phyloP scores from a whole-genome alignment of 805 yeast genomes.

The Brettanomyces sp. region DNA sequence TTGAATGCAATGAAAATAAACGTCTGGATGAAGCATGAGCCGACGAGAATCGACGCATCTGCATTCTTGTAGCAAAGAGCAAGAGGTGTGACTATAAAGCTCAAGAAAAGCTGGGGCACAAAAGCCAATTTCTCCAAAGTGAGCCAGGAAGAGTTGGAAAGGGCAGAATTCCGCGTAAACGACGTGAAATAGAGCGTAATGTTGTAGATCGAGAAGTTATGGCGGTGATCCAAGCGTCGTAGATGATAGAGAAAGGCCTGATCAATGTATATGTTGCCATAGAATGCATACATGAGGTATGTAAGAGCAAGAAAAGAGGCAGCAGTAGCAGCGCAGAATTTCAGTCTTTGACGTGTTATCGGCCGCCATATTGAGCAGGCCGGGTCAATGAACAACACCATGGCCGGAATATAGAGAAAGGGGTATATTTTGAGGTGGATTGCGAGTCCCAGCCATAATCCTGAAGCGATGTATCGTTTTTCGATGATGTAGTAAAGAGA shows the following conservation, averaged over 20 bases:
- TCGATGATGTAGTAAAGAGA: slow-evolving; percentile 39
- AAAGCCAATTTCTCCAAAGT: slow-evolving; percentile 49
- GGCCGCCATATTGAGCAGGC: slow-evolving; percentile 25
- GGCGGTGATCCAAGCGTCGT: slow-evolving; percentile 82
- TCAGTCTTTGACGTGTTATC: slow-evolving; percentile 34
- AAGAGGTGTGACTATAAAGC: slow-evolving; percentile 52
- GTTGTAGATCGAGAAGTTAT: slow-evolving; percentile 86
- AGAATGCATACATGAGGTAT: slow-evolving; percentile 51
- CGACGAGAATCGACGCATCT: slow-evolving; percentile 21
- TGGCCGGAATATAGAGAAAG: slow-evolving; percentile 72
- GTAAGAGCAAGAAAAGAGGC: slow-evolving; percentile 40
- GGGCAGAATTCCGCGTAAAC: slow-evolving; percentile 15
- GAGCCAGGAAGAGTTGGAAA: slow-evolving; percentile 5
- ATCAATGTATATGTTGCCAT: slow-evolving; percentile 66
- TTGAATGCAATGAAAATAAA: slow-evolving; percentile 69
- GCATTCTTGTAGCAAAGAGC: slow-evolving; percentile 27
- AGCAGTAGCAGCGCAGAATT: slow-evolving; percentile 31
- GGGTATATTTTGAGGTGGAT: slow-evolving; percentile 93
- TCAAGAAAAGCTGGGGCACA: slow-evolving; percentile 66
- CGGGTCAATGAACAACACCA: slow-evolving; percentile 31
- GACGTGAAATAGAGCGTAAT: slow-evolving; percentile 59
- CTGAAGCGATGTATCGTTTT: slow-evolving; percentile 26
- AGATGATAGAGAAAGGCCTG: slow-evolving; percentile 82
- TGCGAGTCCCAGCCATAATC: slow-evolving; percentile 58
- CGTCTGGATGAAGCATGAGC: slow-evolving; percentile 66